Conservation (phyloP, 345 rosid genomes). For the Syzygium aqueum region DNA sequence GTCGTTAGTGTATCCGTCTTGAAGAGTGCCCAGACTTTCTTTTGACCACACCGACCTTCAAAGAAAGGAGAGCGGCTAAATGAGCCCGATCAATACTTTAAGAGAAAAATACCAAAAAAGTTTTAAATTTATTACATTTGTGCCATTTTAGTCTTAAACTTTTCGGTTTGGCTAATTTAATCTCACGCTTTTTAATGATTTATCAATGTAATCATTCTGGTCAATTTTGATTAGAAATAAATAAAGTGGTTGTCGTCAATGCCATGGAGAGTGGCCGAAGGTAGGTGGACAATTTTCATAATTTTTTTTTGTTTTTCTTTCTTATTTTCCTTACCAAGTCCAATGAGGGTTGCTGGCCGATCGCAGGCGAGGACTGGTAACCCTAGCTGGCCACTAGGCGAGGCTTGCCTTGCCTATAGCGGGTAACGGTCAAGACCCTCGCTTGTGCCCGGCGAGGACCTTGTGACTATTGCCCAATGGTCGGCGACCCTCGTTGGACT, state of each 20-base stretch:
- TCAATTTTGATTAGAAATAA: fast-evolving
- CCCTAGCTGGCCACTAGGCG: background rate
- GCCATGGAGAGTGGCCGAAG: fast-evolving
- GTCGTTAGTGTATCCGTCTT: background rate
- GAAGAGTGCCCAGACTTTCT: background rate
- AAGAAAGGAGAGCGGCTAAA: background rate
- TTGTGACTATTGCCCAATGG: background rate
- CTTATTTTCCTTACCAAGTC: background rate
- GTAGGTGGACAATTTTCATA: background rate
- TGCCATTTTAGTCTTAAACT: background rate
- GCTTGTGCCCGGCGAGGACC: background rate
- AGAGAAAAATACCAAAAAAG: background rate
- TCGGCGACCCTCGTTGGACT: fast-evolving
- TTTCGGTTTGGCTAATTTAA: background rate
- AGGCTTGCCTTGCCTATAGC: background rate
- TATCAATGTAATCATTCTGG: fast-evolving
- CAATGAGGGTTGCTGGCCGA: fast-evolving
- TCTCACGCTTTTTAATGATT: background rate
- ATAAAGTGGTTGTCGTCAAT: fast-evolving
- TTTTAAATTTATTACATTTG: background rate
- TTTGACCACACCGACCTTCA: background rate
- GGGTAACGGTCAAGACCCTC: background rate
- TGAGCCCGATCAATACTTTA: background rate
- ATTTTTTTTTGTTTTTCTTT: background rate
- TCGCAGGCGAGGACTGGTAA: fast-evolving